Percentiles rank a stretch among this genome's conserved stretches.
These are phyloP conservation scores for Verticillium zaregamsianum DNA, from an alignment of 2,329 filamentous ascomycete genomes.

Conservation along the genomic window DNA sequence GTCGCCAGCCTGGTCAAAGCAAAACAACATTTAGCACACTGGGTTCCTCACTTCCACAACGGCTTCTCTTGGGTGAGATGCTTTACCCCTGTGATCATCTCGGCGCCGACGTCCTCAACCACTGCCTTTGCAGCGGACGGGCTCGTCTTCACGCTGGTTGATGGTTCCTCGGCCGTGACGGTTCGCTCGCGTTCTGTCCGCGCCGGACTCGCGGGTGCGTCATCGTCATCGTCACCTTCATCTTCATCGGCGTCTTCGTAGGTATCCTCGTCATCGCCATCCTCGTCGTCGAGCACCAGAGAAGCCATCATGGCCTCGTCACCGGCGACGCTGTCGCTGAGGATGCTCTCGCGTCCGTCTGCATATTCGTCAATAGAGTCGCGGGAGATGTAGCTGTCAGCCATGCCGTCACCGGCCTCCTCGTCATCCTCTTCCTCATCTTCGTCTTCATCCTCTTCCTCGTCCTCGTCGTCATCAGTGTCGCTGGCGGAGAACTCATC, in stretches of 20 bases:
- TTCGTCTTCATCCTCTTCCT: constrained; percentile 41
- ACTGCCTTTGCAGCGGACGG: constrained; percentile 15
- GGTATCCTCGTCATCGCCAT: constrained; percentile 26
- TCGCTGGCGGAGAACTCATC: constrained; percentile 88
- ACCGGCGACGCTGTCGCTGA: constrained; percentile 33
- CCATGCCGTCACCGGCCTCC: constrained; percentile 38
- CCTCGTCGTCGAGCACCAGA: constrained; percentile 29
- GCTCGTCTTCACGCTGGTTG: not conserved
- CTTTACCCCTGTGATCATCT: constrained; percentile 57
- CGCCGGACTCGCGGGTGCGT: constrained; percentile 5
- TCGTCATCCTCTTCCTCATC: constrained; percentile 48
- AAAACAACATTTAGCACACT: constrained; percentile 11
- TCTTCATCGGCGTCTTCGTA: constrained; percentile 30
- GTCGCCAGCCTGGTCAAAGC: not conserved
- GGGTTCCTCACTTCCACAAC: constrained; percentile 16
- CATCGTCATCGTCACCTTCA: constrained; percentile 34
- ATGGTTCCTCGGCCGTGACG: constrained; percentile 9
- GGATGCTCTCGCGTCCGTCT: constrained; percentile 35
- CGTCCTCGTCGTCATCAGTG: constrained; percentile 51
- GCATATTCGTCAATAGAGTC: constrained; percentile 45
- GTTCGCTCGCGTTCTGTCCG: constrained; percentile 9
- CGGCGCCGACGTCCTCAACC: constrained; percentile 46
- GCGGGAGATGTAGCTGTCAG: constrained; percentile 52
- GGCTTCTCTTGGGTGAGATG: constrained; percentile 44
- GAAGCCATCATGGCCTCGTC: constrained; percentile 34